Conservation (phyloP, 257 asterid genomes). For the Jacaranda mimosifolia region DNA sequence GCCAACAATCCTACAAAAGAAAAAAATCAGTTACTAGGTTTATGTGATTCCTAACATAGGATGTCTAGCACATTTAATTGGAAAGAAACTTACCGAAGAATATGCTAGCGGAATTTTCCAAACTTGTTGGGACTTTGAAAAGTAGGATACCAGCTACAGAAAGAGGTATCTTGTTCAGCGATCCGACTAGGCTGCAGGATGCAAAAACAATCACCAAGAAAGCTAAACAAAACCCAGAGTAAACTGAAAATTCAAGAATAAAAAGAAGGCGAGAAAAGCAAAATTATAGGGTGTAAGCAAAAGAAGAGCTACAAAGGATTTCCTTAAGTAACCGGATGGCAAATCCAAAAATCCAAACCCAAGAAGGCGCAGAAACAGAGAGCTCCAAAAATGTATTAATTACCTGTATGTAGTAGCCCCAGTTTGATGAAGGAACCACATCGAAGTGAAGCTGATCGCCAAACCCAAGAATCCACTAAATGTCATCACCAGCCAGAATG, state of each 20-base stretch:
- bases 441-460: constrained; percentile 88
- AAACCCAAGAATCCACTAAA: constrained; percentile 92
- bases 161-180: constrained; percentile 89
- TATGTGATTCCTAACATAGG: neutral
- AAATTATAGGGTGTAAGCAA: no score
- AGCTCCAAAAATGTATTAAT: constrained; percentile 22
- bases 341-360: neutral
- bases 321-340: neutral
- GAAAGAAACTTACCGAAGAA: constrained; percentile 61
- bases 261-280: neutral
- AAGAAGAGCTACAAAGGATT: no score
- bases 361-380: constrained; percentile 16
- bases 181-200: constrained; percentile 82
- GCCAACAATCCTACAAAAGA: constrained; percentile 69
- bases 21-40: neutral
- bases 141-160: constrained; percentile 86
- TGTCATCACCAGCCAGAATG: constrained; percentile 84
- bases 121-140: constrained; percentile 80
- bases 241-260: neutral
- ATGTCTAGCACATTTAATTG: neutral
- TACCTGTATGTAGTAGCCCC: constrained; percentile 94
- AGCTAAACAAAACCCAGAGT: neutral
- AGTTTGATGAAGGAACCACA: constrained; percentile 99
- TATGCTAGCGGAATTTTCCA: constrained; percentile 83
- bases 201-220: constrained; percentile 21